These are phyloP conservation scores for Clonostachys byssicola DNA, from an alignment of 2,329 filamentous ascomycete genomes.

Conservation along the genomic window DNA sequence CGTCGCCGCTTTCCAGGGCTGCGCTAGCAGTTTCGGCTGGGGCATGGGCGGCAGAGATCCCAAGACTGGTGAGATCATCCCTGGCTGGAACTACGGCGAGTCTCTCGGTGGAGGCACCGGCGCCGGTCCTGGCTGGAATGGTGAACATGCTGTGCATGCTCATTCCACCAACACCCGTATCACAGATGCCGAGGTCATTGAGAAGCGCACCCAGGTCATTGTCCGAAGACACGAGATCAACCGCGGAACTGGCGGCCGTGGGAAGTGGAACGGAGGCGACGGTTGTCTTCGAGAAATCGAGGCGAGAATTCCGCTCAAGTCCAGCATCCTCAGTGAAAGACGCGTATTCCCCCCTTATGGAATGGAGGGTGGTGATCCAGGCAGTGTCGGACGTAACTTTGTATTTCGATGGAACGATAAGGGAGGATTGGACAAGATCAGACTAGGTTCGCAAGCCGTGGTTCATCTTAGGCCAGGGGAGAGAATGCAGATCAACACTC, in stretches of 20 bases:
- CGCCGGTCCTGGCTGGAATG: constrained; percentile 19
- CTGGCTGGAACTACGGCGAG: constrained; percentile 22
- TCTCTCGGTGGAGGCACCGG: constrained; percentile 25
- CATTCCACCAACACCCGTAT: constrained; percentile 25
- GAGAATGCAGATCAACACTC: constrained; percentile 26
- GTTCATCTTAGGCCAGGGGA: constrained; percentile 23
- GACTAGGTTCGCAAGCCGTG: constrained; percentile 22
- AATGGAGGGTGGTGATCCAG: constrained; percentile 21
- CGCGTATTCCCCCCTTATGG: constrained; percentile 25
- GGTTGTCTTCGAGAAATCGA: constrained; percentile 27
- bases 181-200: constrained; percentile 24
- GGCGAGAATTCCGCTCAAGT: constrained; percentile 20
- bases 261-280: constrained; percentile 22
- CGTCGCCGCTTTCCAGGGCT: constrained; percentile 19
- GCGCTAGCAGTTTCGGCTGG: constrained; percentile 25
- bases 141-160: constrained; percentile 17
- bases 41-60: constrained; percentile 22
- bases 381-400: constrained; percentile 16
- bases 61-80: constrained; percentile 9
- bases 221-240: constrained; percentile 22
- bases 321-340: constrained; percentile 27
- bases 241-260: constrained; percentile 18
- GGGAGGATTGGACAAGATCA: constrained; percentile 17
- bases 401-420: constrained; percentile 18
- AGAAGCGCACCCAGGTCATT: constrained; percentile 25